Conservation (phyloP, 2,329 filamentous ascomycete species). For the Laburnicola sp. region DNA sequence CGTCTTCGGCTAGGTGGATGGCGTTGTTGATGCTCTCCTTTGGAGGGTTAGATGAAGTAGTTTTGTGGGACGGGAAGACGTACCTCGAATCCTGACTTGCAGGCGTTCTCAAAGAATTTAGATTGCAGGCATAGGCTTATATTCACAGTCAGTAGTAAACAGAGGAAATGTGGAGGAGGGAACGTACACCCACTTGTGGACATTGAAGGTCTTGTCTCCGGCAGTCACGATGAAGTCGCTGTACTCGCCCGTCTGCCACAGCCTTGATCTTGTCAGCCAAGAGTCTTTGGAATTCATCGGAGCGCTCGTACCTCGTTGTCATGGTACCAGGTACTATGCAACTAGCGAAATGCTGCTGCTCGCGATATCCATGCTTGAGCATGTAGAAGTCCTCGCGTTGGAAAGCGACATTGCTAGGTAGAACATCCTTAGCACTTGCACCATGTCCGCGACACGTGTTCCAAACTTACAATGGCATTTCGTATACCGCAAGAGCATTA, state of each 20-base stretch:
- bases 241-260: conserved; percentile 22
- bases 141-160: neutral
- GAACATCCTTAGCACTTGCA: neutral
- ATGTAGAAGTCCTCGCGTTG: conserved; percentile 16
- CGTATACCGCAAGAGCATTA: conserved; percentile 15
- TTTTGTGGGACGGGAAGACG: neutral
- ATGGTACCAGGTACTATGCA: neutral
- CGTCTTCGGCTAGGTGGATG: conserved; percentile 22
- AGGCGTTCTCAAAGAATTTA: conserved; percentile 25
- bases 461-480: conserved; percentile 16
- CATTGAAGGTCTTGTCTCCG: conserved; percentile 18
- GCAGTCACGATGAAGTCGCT: conserved; percentile 27
- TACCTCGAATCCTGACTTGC: conserved; percentile 21
- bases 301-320: conserved; percentile 19
- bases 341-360: neutral
- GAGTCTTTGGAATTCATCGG: neutral
- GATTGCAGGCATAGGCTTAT: conserved; percentile 22
- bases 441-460: too few relatives aligned
- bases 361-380: conserved; percentile 14
- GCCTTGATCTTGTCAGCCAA: conserved; percentile 10
- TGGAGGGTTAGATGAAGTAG: neutral
- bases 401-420: neutral
- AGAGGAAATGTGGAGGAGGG: too few relatives aligned
- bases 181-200: conserved; percentile 24
- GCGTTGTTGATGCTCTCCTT: conserved; percentile 17